Evolutionary conservation across 1,284 basidiomycete genomes (phyloP), one percentile per base, ranked within the genome.

Genomic region (Cryptococcus deneoformans): DNA sequence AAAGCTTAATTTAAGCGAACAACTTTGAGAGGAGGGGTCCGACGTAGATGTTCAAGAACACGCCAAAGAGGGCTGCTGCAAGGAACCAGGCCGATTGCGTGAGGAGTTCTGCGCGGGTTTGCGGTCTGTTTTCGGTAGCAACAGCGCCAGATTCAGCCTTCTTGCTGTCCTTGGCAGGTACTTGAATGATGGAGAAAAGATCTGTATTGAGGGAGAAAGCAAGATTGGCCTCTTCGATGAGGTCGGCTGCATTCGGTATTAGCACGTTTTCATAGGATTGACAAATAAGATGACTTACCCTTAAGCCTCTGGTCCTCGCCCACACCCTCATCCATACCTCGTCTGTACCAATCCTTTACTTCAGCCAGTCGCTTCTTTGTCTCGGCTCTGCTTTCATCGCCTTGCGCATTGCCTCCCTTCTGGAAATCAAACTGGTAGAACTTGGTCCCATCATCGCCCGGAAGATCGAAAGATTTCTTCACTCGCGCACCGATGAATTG

Each of bases 301-400:
- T 89, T 88, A 46, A 84, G 75, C 36, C 79, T 78, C 56, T 75
- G 62, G 55, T 76, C 75, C 57, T 84, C 81, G 8, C 73, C 73
- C 34, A 82, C 86, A 49, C 69, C 87, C 40, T 77, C 76, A 66
- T 91, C 85, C 85, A 92, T 87, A 0, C 87, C 87, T 16, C 80
- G 81, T 52, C 86, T 82, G 74, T 86, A 91, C 85, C 87, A 87
- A 20, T 85, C 82, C 79, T 91, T 92, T 72, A 90, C 86, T 61
- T 84, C 84, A 72, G 81, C 84, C 80, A 90, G 62, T 56, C 67
- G 62, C 64, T 68, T 68, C 66, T 69, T 73, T 43, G 47, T 53
- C 46, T 65, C 61, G 35, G 55, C 62, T 39, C 57, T 55, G 16
- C 46, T 58, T 38, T 57, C 59, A 52, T 69, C 82, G 67, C 87